Conservation (phyloP, 305 asterid genomes). For the Solanum hybrid region DNA sequence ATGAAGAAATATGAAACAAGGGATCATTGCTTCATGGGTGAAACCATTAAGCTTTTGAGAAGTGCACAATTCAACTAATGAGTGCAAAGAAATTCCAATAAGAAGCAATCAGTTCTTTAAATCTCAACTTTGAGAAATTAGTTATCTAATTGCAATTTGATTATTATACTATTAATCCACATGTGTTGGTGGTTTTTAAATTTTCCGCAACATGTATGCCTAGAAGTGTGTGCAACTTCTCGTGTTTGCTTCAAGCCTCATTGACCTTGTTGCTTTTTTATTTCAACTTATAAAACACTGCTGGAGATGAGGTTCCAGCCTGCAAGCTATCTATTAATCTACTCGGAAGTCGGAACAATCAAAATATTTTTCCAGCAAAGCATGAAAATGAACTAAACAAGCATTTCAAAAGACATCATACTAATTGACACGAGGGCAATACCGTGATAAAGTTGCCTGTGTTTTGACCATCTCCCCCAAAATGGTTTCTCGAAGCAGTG, state of each 20-base stretch:
- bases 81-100: not conserved
- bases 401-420: not conserved
- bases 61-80: not conserved
- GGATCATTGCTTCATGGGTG: not conserved
- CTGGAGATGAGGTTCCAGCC: not conserved
- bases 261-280: not conserved
- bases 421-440: not conserved
- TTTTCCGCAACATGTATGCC: not conserved
- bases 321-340: not conserved
- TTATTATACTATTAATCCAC: not conserved
- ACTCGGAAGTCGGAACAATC: not conserved
- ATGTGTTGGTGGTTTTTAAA: not conserved
- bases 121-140: not conserved
- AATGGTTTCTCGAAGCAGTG: constrained; percentile 15
- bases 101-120: not conserved
- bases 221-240: not conserved
- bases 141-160: not conserved
- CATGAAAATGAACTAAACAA: not conserved
- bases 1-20: not conserved
- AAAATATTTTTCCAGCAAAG: not conserved
- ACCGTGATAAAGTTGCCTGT: constrained; percentile 64
- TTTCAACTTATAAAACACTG: not conserved
- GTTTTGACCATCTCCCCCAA: constrained; percentile 50
- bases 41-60: not conserved
- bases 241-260: not conserved